A percentile compares a stretch with the other conserved stretches of the same genome.
phyloP scores from a whole-genome alignment of 371 early-diverging fungal genomes.

The Mortierella sp. region DNA sequence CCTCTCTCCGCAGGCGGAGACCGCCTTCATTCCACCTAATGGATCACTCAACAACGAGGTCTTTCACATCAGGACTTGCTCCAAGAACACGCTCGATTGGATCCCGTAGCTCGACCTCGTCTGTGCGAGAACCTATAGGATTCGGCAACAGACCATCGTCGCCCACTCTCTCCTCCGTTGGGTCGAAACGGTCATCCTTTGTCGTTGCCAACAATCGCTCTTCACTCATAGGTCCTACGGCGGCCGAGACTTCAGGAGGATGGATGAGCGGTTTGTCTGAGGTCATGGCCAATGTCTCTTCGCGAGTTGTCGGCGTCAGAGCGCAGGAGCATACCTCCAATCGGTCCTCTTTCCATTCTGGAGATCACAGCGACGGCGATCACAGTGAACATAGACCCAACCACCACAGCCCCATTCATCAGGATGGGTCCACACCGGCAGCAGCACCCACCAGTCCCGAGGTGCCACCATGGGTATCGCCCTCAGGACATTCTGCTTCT shows the following conservation, averaged over 20 bases:
- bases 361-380: slow-evolving; percentile 24
- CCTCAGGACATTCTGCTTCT: slow-evolving; percentile 19
- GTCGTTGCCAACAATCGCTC: slow-evolving; percentile 34
- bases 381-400: slow-evolving; percentile 12
- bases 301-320: slow-evolving; percentile 46
- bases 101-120: slow-evolving; percentile 41
- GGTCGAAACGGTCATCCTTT: slow-evolving; percentile 25
- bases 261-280: slow-evolving; percentile 51
- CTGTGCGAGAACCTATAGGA: slow-evolving; percentile 15
- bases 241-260: slow-evolving; percentile 23
- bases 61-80: neutral
- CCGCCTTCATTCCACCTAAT: slow-evolving; percentile 26
- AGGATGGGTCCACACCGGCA: slow-evolving; percentile 9
- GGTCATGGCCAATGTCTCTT: slow-evolving; percentile 45
- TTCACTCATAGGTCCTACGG: slow-evolving; percentile 19
- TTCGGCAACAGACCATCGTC: slow-evolving; percentile 12
- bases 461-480: slow-evolving; percentile 29
- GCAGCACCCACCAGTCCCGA: slow-evolving; percentile 5
- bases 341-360: slow-evolving; percentile 9
- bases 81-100: slow-evolving; percentile 26
- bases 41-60: neutral
- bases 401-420: slow-evolving; percentile 17
- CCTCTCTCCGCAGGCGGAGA: slow-evolving; percentile 51
- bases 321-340: slow-evolving; percentile 34
- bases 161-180: slow-evolving; percentile 16